Evolutionary conservation across 1,284 basidiomycete species (phyloP).

Genomic region (Pseudozyma sp.): DNA sequence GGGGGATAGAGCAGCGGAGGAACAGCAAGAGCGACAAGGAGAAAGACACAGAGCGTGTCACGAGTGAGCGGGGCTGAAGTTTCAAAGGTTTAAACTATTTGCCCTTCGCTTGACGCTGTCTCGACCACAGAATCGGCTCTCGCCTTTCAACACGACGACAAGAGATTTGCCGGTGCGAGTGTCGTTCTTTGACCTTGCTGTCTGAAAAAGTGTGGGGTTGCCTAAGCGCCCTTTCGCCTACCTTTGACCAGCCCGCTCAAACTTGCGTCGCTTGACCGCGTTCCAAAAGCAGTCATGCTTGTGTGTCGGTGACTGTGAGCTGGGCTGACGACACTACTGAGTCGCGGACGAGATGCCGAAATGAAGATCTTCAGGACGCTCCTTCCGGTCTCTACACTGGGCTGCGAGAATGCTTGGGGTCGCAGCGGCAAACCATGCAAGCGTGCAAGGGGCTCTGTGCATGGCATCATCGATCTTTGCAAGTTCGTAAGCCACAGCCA

Average conservation of each 20-base stretch:
- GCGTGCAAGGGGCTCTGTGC: too few species aligned
- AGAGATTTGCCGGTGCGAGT: background rate
- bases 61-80: slow-evolving; percentile 19
- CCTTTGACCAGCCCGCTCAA: background rate
- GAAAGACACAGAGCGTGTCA: background rate
- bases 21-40: background rate
- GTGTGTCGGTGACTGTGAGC: background rate
- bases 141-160: background rate
- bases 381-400: too few species aligned
- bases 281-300: background rate
- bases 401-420: too few species aligned
- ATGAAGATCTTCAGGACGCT: background rate
- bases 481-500: too few species aligned
- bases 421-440: too few species aligned
- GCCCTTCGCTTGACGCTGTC: background rate
- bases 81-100: background rate
- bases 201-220: slow-evolving; percentile 1
- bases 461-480: too few species aligned
- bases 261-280: slow-evolving; percentile 1
- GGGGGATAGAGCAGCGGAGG: background rate
- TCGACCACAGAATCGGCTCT: background rate
- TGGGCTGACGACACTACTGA: too few species aligned
- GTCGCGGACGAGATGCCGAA: slow-evolving; percentile 1
- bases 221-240: background rate
- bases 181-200: background rate